These are phyloP conservation scores for Kodamaea fukazawae DNA, from an alignment of 805 yeast species.

Conservation along the genomic window DNA sequence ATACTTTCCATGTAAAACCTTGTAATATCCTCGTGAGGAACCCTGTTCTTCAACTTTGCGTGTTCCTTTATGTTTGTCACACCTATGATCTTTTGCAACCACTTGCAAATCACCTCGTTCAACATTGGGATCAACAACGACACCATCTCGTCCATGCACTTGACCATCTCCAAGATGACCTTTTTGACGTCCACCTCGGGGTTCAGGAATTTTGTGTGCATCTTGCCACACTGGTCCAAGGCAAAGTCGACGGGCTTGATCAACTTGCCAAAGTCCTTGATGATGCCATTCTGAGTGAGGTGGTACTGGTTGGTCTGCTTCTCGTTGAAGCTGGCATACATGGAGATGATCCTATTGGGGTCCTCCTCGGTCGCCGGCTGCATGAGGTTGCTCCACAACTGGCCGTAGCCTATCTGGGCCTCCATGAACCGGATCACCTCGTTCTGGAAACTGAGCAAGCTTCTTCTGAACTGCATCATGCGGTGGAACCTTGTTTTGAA, in stretches of 20 bases:
- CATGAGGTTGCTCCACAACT: slow-evolving; percentile 8
- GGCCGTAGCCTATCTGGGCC: slow-evolving; percentile 7
- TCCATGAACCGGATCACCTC: slow-evolving; percentile 1
- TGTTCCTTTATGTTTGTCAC: slow-evolving; percentile 1
- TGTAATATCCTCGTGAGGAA: slow-evolving; percentile 2
- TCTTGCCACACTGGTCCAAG: slow-evolving; percentile 2
- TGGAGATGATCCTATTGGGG: slow-evolving; percentile 6
- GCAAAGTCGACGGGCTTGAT: slow-evolving; percentile 4
- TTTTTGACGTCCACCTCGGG: neutral
- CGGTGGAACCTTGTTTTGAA: slow-evolving; percentile 1
- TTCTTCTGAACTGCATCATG: slow-evolving; percentile 1
- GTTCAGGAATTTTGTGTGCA: neutral
- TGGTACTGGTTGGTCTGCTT: slow-evolving; percentile 7
- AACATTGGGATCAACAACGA: slow-evolving; percentile 5
- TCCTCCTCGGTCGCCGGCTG: neutral
- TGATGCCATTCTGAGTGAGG: neutral
- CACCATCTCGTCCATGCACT: slow-evolving; percentile 8
- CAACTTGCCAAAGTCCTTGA: slow-evolving; percentile 2
- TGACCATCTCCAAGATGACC: slow-evolving; percentile 1
- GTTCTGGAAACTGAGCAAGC: neutral
- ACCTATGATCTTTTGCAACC: slow-evolving; percentile 6
- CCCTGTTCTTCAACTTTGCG: neutral
- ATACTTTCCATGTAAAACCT: slow-evolving; percentile 3
- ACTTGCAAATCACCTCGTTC: slow-evolving; percentile 4
- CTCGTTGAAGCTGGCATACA: slow-evolving; percentile 11